Evolutionary conservation across 768 basidiomycete species (phyloP).

Genomic region (Lentinus brumalis): DNA sequence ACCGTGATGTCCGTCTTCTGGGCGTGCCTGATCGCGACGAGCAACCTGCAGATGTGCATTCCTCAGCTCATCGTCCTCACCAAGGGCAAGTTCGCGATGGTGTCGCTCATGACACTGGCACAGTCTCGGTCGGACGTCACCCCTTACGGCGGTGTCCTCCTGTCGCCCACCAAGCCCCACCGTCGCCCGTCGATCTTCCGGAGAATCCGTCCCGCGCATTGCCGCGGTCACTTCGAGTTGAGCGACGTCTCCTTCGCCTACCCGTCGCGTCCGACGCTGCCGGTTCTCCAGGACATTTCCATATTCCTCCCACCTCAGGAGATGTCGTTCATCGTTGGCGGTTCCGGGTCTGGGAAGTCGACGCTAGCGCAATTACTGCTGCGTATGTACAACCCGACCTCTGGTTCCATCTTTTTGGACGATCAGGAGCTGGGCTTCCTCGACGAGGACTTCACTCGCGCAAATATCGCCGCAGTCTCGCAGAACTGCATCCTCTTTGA

Average conservation of each 20-base stretch:
- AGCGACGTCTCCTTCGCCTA: constrained; percentile 68
- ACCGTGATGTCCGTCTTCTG: constrained; percentile 97
- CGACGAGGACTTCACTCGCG: constrained; percentile 67
- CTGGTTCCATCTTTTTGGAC: constrained; percentile 76
- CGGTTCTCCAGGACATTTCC: constrained; percentile 58
- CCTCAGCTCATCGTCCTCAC: constrained; percentile 77
- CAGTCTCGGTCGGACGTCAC: constrained; percentile 35
- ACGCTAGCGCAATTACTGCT: constrained; percentile 68
- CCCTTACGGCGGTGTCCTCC: constrained; percentile 18
- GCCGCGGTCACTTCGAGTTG: constrained; percentile 71
- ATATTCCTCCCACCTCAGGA: constrained; percentile 74
- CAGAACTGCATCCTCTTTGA: constrained; percentile 85
- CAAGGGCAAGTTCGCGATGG: constrained; percentile 84
- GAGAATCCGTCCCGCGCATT: constrained; percentile 65
- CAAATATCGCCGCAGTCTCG: constrained; percentile 73
- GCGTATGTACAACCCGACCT: constrained; percentile 67
- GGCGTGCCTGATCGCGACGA: constrained; percentile 91
- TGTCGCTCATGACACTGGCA: constrained; percentile 62
- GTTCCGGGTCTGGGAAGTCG: constrained; percentile 78
- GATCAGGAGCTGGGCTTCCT: constrained; percentile 78
- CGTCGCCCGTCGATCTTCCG: constrained; percentile 40
- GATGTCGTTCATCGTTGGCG: constrained; percentile 79
- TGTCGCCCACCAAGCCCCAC: constrained; percentile 21
- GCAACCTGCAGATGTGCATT: constrained; percentile 84
- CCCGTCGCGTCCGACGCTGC: constrained; percentile 65